Percentiles rank a stretch among this genome's conserved stretches.
These are phyloP conservation scores for Leccinum pseudoinsigne DNA, from an alignment of 1,284 basidiomycete species.

Conservation along the genomic window DNA sequence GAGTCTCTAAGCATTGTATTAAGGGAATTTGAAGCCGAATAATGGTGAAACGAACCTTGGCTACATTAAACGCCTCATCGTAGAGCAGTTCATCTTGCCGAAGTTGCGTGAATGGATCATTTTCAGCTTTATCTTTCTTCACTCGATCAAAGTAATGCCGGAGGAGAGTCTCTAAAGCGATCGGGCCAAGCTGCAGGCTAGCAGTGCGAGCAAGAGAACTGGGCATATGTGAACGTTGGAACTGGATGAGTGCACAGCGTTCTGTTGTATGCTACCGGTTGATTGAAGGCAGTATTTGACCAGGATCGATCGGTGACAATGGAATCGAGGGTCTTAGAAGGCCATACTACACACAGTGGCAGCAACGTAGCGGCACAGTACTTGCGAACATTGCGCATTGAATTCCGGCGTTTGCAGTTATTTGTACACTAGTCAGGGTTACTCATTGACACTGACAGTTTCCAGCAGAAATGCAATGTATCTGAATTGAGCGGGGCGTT, in stretches of 20 bases:
- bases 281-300: background rate
- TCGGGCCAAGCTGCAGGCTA: conserved; percentile 67
- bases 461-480: background rate
- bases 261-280: background rate
- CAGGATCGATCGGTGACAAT: background rate
- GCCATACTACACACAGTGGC: background rate
- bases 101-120: conserved; percentile 42
- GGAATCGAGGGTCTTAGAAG: background rate
- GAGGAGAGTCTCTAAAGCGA: conserved; percentile 77
- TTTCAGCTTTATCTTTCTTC: conserved; percentile 42
- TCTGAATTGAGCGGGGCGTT: conserved; percentile 29
- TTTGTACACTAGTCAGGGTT: background rate
- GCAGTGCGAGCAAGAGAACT: conserved; percentile 61
- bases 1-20: conserved; percentile 46
- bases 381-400: no score
- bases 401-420: background rate
- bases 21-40: background rate
- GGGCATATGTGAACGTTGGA: conserved; percentile 23
- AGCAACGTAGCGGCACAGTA: no score
- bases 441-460: no score
- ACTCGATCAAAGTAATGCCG: conserved; percentile 79
- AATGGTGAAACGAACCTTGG: conserved; percentile 58
- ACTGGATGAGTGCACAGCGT: background rate
- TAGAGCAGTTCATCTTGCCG: conserved; percentile 80
- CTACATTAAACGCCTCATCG: conserved; percentile 78